phyloP scores from a whole-genome alignment of 1,284 basidiomycete species.

The Afroboletus lepidellus region DNA sequence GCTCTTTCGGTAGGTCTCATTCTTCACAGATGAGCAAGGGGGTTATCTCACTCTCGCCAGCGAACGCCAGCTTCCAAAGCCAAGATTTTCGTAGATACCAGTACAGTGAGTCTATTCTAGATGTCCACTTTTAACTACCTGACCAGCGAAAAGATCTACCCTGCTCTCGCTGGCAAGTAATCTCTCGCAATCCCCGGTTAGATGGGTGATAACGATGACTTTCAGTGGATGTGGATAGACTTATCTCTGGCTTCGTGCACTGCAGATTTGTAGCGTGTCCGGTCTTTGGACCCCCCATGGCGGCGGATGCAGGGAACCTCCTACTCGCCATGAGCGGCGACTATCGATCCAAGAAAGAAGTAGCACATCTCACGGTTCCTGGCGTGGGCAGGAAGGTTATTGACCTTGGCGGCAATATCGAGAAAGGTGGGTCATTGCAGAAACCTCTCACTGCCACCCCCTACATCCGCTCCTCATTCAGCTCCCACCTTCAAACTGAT shows the following conservation, averaged over 20 bases:
- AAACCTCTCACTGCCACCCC: not conserved
- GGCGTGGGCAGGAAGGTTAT: slow-evolving; percentile 76
- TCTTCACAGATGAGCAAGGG: not conserved
- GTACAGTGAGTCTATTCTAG: slow-evolving; percentile 53
- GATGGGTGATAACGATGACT: not conserved
- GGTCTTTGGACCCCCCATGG: slow-evolving; percentile 73
- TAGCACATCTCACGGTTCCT: slow-evolving; percentile 74
- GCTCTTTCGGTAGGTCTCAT: slow-evolving; percentile 43
- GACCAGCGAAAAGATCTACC: slow-evolving; percentile 56
- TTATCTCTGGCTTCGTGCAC: slow-evolving; percentile 61
- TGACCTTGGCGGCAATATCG: slow-evolving; percentile 74
- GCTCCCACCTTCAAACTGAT: slow-evolving; percentile 81
- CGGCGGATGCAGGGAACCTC: slow-evolving; percentile 69
- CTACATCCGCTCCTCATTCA: slow-evolving; percentile 23
- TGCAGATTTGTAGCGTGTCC: slow-evolving; percentile 75
- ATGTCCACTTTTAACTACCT: slow-evolving; percentile 4
- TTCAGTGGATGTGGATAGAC: slow-evolving; percentile 67
- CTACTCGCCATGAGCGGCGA: slow-evolving; percentile 82
- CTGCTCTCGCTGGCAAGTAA: slow-evolving; percentile 59
- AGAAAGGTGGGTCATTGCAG: slow-evolving; percentile 52
- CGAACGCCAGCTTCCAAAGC: slow-evolving; percentile 42
- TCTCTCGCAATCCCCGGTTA: not conserved
- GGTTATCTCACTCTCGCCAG: slow-evolving; percentile 28
- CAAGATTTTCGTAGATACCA: slow-evolving; percentile 82
- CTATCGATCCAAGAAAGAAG: slow-evolving; percentile 80